Evolutionary conservation across 306 rosid genomes (phyloP), one percentile per base, ranked within the genome.

Genomic region (Rosa lucieae): DNA sequence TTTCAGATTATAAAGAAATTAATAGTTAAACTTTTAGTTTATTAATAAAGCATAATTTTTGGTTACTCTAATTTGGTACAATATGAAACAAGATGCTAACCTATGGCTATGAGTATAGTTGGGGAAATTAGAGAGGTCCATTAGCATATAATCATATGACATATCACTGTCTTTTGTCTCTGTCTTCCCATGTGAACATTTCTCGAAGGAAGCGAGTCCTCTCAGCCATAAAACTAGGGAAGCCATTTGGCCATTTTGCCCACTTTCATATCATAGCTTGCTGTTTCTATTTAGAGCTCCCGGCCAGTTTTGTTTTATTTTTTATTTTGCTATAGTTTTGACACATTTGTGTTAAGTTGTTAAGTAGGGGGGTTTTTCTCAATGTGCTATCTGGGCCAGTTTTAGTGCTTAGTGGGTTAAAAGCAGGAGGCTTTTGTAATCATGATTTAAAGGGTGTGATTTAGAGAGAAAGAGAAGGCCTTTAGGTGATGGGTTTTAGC

Each of bases 111-210:
- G 26, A 67, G 71, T 20, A 9, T n/a, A 21, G 9, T 14, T 74
- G 21, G 43, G 21, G 6, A 42, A 13, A 7, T 74, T 58, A 58
- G 78, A 55, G 40, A 74, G 40, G 55, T 23, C 26, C n/a, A 76
- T 63, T 76, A 65, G 72, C 62, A 76, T 47, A 47, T 7, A 32
- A 63, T 48, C 3, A 18, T 10, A 47, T 52, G 85, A 76, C 86
- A 80, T 80, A 87, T 87, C 91, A 74, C 79, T 79, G 74, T 86
- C 80, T 80, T 80, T 65, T 82, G 69, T 84, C 67, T 79, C 81
- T 85, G 83, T 79, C 88, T 83, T 88, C 89, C 90, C 98, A 90
- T 90, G 97, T 90, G 98, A 92, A 75, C 39, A 23, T 80, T 82
- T 81, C 94, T 89, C 75, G 89, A 86, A 78, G 84, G 77, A 73